Conservation (phyloP, 2,329 filamentous ascomycete species). For the Exophiala spinifera region DNA sequence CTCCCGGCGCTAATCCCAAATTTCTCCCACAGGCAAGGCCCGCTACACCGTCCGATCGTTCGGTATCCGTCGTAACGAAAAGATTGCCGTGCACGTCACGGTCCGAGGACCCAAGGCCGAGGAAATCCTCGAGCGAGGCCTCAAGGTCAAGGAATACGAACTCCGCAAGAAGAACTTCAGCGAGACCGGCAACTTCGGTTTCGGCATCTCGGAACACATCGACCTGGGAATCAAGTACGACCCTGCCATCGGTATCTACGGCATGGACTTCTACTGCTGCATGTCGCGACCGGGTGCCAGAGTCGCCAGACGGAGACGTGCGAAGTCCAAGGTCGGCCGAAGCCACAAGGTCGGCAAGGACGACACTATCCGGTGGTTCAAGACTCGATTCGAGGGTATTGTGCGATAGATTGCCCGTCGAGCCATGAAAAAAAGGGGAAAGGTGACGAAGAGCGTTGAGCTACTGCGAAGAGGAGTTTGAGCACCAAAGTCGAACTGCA, state of each 20-base stretch:
- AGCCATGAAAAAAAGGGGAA: too few relatives aligned
- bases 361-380: conserved; percentile 98
- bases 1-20: too few relatives aligned
- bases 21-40: conserved; percentile 73
- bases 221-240: conserved; percentile 99
- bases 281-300: conserved; percentile 99
- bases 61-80: conserved; percentile 99
- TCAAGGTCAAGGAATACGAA: conserved; percentile 99
- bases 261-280: conserved; percentile 99
- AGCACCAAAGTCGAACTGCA: too few relatives aligned
- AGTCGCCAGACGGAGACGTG: conserved; percentile 89
- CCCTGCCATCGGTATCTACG: conserved; percentile 96
- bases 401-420: conserved; percentile 70
- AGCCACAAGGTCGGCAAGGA: conserved; percentile 89
- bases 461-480: too few relatives aligned
- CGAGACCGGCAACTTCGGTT: conserved; percentile 99
- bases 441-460: too few relatives aligned
- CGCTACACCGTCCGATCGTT: conserved; percentile 99
- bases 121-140: conserved; percentile 99
- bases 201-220: conserved; percentile 99
- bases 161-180: conserved; percentile 99
- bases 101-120: conserved; percentile 98
- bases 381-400: conserved; percentile 95
- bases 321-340: conserved; percentile 79
- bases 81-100: conserved; percentile 99